Conservation (phyloP, 225 moss, liverwort and hornwort species). For the Sphagnum contortum region DNA sequence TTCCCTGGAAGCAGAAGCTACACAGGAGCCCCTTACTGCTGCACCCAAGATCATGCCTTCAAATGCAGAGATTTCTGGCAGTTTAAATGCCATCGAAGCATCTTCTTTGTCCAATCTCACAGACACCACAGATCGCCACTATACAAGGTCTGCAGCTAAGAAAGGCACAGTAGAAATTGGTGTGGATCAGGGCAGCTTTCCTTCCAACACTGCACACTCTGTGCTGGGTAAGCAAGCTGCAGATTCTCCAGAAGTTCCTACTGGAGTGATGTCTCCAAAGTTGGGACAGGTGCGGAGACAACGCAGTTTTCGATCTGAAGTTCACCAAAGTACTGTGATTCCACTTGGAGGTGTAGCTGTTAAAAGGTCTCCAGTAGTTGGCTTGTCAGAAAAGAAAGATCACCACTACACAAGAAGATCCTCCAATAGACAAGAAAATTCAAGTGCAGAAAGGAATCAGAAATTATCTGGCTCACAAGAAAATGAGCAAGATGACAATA, state of each 20-base stretch:
- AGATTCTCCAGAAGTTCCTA: conserved; percentile 45
- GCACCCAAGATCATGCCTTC: too few species aligned
- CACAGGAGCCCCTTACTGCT: not conserved
- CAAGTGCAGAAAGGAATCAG: conserved; percentile 9
- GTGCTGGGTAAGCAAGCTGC: conserved; percentile 38
- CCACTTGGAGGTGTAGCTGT: conserved; percentile 25
- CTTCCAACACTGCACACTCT: conserved; percentile 24
- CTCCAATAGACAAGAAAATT: conserved; percentile 33
- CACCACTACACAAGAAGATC: conserved; percentile 51
- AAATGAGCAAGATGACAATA: too few species aligned
- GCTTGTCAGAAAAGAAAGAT: conserved; percentile 40
- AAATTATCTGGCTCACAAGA: not conserved
- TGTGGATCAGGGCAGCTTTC: conserved; percentile 21
- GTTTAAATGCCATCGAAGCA: not conserved
- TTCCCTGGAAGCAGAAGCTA: not conserved
- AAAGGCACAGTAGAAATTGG: conserved; percentile 25
- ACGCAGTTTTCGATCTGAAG: conserved; percentile 46
- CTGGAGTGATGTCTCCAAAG: conserved; percentile 36
- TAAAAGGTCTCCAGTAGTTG: conserved; percentile 24
- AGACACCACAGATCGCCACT: conserved; percentile 5
- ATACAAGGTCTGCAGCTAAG: conserved; percentile 34
- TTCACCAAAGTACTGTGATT: conserved; percentile 35
- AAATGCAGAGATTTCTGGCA: not conserved
- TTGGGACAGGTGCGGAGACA: conserved; percentile 40
- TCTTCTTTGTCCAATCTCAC: not conserved